Evolutionary conservation across 306 rosid genomes (phyloP).

Genomic region (Cucumis cinereus): DNA sequence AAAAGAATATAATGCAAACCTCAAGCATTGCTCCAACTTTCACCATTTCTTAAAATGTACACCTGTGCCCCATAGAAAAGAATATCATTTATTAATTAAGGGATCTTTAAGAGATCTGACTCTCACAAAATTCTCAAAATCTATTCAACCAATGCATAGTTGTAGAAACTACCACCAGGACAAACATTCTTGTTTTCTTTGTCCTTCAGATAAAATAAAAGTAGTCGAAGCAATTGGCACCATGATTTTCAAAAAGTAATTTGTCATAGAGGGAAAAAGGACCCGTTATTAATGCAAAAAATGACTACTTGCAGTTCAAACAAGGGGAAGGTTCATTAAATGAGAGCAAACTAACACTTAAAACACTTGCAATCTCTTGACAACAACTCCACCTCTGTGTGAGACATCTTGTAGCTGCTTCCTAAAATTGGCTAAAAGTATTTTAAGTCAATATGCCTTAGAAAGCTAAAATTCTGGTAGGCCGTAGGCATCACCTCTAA

Average conservation of each 20-base stretch:
- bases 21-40: conserved; percentile 78
- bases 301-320: not conserved
- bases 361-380: no score
- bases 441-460: no score
- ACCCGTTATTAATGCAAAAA: not conserved
- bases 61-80: conserved; percentile 27
- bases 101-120: not conserved
- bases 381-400: no score
- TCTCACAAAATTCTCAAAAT: not conserved
- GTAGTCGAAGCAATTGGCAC: not conserved
- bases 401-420: no score
- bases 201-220: not conserved
- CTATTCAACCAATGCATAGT: not conserved
- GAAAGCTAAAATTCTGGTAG: no score
- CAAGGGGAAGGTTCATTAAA: not conserved
- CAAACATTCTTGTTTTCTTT: not conserved
- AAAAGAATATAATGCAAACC: conserved; percentile 43
- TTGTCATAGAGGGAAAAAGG: not conserved
- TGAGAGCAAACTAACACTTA: not conserved
- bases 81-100: not conserved
- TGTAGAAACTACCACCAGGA: not conserved
- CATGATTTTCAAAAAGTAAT: not conserved
- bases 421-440: no score
- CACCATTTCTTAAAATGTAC: conserved; percentile 99
- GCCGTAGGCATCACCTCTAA: no score